Base-by-base conservation (phyloP, 495 filamentous ascomycete genomes). In the Tuber borchii region DNA sequence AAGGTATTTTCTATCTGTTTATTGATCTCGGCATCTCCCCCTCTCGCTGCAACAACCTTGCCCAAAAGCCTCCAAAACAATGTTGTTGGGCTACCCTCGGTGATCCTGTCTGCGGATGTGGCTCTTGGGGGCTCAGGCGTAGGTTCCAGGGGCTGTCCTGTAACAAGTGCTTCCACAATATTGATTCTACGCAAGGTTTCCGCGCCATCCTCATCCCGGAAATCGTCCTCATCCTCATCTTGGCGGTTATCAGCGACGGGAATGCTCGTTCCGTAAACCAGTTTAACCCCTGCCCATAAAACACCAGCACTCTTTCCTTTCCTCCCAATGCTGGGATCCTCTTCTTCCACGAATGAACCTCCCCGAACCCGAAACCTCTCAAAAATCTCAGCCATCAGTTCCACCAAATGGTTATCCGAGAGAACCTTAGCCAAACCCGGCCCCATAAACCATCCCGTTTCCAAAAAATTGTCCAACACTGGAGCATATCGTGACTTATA, bases 211-310 rank as follows among this genome's bases (percentile, higher is more conserved):
- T 81, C 79, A n/a, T 81, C 80, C 46, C 61, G 74, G 19, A 65
- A 14, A 43, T 65, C 73, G 42, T 71, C 79, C 70, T 77, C 77
- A 34, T 77, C 73, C 22, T 81, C 79, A 20, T 76, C 73, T 40
- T 70, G 79, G 26, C 79, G 77, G 51, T 81, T 81, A 69, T 81
- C 80, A 45, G 80, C 81, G 19, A 40, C 76, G 26, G 81, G 81
- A 70, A 82, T 78, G 22, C 80, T 77, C 10, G 81, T 82, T 45
- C 81, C 81, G 46, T 82, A 82, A 68, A 78, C 79, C 75, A 82
- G 73, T 56, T 82, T 82, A 42, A 82, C 77, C 31, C 80, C 80
- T 34, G 80, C 80, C 81, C 80, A 82, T 43, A 82, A 71, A 71
- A 82, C 51, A 45, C 78, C 75, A 68, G 81, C 78, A 56, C 82